Evolutionary conservation across 148 eudicot genomes (phyloP).

Genomic region (Rhododendron vialii): DNA sequence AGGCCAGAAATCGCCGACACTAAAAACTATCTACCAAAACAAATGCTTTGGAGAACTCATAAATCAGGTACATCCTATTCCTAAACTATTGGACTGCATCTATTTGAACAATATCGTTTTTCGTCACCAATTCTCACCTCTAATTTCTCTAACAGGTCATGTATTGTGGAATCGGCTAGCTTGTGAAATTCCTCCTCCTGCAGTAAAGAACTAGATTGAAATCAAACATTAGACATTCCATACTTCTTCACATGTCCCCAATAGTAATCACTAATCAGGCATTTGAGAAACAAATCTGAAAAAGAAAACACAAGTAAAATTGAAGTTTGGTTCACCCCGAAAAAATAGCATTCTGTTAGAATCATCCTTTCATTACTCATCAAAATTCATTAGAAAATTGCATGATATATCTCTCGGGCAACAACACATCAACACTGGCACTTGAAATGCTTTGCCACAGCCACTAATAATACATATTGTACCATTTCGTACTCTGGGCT

Average conservation of each 20-base stretch:
- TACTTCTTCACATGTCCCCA: neutral
- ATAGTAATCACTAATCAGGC: neutral
- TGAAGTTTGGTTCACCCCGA: neutral
- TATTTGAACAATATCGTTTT: neutral
- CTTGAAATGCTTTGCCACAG: neutral
- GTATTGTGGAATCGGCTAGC: conserved; percentile 82
- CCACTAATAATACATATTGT: neutral
- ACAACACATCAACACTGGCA: neutral
- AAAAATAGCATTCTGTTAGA: neutral
- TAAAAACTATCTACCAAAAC: neutral
- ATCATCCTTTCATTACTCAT: neutral
- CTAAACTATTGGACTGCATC: neutral
- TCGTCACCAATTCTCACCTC: conserved; percentile 45
- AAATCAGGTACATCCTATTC: neutral
- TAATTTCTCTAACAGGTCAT: conserved; percentile 76
- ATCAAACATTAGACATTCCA: conserved; percentile 34
- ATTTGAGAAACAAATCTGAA: neutral
- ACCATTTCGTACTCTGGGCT: neutral
- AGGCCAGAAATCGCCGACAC: neutral
- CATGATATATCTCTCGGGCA: neutral
- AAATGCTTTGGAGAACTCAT: neutral
- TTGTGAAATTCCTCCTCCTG: conserved; percentile 81
- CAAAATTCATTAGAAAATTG: neutral
- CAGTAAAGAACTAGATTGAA: conserved; percentile 59
- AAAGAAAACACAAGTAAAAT: neutral